These are phyloP conservation scores for Scutellaria galericulata DNA, from an alignment of 257 asterid genomes.

Conservation along the genomic window DNA sequence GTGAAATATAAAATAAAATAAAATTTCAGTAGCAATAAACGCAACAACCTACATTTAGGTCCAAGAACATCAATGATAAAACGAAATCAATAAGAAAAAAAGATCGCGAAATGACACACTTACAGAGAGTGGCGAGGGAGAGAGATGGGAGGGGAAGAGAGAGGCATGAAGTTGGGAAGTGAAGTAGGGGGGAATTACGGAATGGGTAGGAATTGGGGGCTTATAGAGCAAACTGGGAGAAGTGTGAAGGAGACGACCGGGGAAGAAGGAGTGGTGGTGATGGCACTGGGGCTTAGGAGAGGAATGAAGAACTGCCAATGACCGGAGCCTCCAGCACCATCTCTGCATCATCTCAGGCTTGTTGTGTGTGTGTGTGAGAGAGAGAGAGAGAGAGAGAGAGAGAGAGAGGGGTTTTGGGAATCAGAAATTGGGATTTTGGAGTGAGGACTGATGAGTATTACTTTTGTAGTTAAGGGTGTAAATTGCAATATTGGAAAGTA, in stretches of 20 bases:
- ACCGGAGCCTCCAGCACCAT: slow-evolving; percentile 48
- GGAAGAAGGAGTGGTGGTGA: slow-evolving; percentile 21
- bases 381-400: not conserved
- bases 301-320: slow-evolving; percentile 32
- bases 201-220: slow-evolving; percentile 27
- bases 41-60: slow-evolving; percentile 2
- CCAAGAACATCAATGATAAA: not conserved
- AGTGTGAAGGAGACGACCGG: slow-evolving; percentile 48
- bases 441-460: not conserved
- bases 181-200: slow-evolving; percentile 39
- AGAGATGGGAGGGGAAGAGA: slow-evolving; percentile 28
- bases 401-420: slow-evolving; percentile 12
- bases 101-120: slow-evolving; percentile 28
- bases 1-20: not conserved
- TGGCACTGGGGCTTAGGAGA: slow-evolving; percentile 30
- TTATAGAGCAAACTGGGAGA: slow-evolving; percentile 43
- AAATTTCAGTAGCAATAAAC: slow-evolving; percentile 13
- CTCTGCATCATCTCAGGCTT: slow-evolving; percentile 37
- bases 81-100: not conserved
- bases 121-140: slow-evolving; percentile 49
- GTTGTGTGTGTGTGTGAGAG: not conserved
- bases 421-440: slow-evolving; percentile 19
- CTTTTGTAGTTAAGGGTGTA: not conserved
- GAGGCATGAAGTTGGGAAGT: slow-evolving; percentile 42
- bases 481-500: not conserved